Conservation (phyloP, 2,329 filamentous ascomycete genomes). For the Saccharata proteae region DNA sequence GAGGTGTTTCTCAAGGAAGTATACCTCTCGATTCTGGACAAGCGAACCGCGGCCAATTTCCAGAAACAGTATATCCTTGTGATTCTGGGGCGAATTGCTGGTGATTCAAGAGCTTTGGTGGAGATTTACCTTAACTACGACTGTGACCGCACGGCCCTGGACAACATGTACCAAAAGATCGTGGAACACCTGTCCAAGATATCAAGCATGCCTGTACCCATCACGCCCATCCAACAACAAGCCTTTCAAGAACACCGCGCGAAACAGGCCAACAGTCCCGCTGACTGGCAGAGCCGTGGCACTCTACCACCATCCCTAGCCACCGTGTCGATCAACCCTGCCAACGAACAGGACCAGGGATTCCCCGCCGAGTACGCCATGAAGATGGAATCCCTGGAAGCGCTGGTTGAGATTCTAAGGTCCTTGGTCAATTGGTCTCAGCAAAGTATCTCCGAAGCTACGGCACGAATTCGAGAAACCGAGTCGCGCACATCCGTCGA, state of each 20-base stretch:
- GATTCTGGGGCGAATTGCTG: slow-evolving; percentile 71
- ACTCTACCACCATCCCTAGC: slow-evolving; percentile 79
- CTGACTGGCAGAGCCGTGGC: slow-evolving; percentile 79
- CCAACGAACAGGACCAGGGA: slow-evolving; percentile 49
- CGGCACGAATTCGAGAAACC: slow-evolving; percentile 27
- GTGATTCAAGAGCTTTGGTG: slow-evolving; percentile 77
- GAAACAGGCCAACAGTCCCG: slow-evolving; percentile 38
- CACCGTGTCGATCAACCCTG: slow-evolving; percentile 55
- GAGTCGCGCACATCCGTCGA: slow-evolving; percentile 43
- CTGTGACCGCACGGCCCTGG: slow-evolving; percentile 79
- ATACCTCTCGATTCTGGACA: slow-evolving; percentile 82
- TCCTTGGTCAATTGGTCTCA: slow-evolving; percentile 90
- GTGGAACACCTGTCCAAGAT: slow-evolving; percentile 89
- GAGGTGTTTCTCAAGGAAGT: slow-evolving; percentile 98
- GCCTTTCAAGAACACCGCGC: slow-evolving; percentile 69
- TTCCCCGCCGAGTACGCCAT: slow-evolving; percentile 83
- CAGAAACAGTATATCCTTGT: slow-evolving; percentile 90
- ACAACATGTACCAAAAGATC: slow-evolving; percentile 91
- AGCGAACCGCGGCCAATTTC: slow-evolving; percentile 70
- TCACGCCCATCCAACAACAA: slow-evolving; percentile 69
- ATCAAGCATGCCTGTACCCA: slow-evolving; percentile 63
- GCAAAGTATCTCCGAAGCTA: slow-evolving; percentile 44
- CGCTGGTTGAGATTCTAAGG: slow-evolving; percentile 73
- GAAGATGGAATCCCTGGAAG: slow-evolving; percentile 81
- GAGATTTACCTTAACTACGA: slow-evolving; percentile 98